Conservation (phyloP, 345 rosid genomes). For the Eucalyptus polybractea region DNA sequence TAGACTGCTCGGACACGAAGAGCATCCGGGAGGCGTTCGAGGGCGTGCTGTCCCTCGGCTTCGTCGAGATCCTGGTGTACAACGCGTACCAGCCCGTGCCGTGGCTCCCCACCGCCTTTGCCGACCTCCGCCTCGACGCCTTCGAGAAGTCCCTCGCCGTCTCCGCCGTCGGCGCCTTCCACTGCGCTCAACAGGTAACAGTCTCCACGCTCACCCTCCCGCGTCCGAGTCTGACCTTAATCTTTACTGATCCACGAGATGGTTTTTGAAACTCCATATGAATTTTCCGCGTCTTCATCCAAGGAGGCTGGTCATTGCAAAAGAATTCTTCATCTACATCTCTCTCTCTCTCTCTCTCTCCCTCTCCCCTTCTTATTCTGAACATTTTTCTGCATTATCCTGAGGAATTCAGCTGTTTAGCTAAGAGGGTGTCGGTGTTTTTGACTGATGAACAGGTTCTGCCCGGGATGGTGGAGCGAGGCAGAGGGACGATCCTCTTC, state of each 20-base stretch:
- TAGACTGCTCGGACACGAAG: constrained; percentile 76
- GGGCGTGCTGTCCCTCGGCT: constrained; percentile 88
- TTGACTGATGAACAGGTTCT: constrained; percentile 23
- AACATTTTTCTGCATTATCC: background rate
- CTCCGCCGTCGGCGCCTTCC: constrained; percentile 68
- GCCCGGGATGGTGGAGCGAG: constrained; percentile 85
- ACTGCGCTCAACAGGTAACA: constrained; percentile 77
- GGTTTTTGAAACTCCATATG: background rate
- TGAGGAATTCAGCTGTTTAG: background rate
- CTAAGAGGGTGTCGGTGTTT: background rate
- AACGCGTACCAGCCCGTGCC: constrained; percentile 59
- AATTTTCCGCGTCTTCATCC: background rate
- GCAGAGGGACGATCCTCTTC: constrained; percentile 84
- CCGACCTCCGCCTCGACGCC: constrained; percentile 54
- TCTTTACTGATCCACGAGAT: background rate
- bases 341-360: background rate
- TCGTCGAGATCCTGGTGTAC: constrained; percentile 79
- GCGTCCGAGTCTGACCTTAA: background rate
- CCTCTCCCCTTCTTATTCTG: background rate
- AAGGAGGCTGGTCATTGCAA: background rate
- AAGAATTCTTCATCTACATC: background rate
- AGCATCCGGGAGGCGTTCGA: constrained; percentile 93
- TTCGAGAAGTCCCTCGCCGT: constrained; percentile 70
- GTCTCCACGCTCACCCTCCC: background rate
- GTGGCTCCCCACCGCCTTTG: constrained; percentile 41